phyloP scores from a whole-genome alignment of 805 yeast species.

The Isabelozyma rhagii region DNA sequence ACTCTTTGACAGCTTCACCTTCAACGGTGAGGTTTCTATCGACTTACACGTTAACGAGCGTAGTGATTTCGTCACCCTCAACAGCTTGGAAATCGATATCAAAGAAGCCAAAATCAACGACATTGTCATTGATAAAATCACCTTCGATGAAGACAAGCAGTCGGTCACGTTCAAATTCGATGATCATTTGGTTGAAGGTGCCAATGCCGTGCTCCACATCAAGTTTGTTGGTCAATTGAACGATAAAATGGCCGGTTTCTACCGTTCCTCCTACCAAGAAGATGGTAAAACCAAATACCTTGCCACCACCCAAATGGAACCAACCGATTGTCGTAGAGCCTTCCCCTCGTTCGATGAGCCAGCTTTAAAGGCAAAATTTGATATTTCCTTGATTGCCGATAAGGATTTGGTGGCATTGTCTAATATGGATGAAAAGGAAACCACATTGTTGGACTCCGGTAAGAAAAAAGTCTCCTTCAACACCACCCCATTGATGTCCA shows the following conservation, averaged over 20 bases:
- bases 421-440: slow-evolving; percentile 62
- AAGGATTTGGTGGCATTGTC: slow-evolving; percentile 58
- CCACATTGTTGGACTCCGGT: slow-evolving; percentile 37
- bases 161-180: slow-evolving; percentile 38
- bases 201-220: slow-evolving; percentile 44
- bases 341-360: slow-evolving; percentile 89
- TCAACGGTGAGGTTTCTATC: slow-evolving; percentile 53
- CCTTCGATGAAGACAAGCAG: slow-evolving; percentile 35
- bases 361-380: slow-evolving; percentile 70
- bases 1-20: slow-evolving; percentile 53
- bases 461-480: slow-evolving; percentile 61
- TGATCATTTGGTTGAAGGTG: slow-evolving; percentile 31
- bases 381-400: slow-evolving; percentile 57
- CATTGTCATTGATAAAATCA: slow-evolving; percentile 15
- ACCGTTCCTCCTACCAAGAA: slow-evolving; percentile 62
- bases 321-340: slow-evolving; percentile 83
- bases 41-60: slow-evolving; percentile 51
- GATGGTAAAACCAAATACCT: slow-evolving; percentile 65
- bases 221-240: slow-evolving; percentile 62
- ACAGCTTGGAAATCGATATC: slow-evolving; percentile 63
- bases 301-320: slow-evolving; percentile 85
- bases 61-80: slow-evolving; percentile 49
- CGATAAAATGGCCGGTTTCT: slow-evolving; percentile 81
- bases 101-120: slow-evolving; percentile 43
- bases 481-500: slow-evolving; percentile 79